Evolutionary conservation across 345 rosid species (phyloP).

Genomic region (Xanthoceras sorbifolium): DNA sequence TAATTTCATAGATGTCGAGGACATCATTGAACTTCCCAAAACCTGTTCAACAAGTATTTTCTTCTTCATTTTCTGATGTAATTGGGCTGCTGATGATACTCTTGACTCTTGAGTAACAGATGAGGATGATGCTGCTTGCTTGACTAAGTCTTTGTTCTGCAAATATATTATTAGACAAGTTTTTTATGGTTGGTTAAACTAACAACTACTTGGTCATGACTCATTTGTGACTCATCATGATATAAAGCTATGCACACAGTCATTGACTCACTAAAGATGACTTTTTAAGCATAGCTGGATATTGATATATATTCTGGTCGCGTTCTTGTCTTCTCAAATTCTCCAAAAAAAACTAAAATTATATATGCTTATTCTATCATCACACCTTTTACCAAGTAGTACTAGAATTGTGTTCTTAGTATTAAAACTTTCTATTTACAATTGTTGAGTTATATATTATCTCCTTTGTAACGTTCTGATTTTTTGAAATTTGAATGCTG

Average conservation of each 20-base stretch:
- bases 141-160: not conserved
- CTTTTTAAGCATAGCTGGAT: not conserved
- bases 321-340: no score
- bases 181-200: not conserved
- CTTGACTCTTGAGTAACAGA: not conserved
- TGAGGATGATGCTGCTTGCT: not conserved
- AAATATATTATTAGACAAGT: no score
- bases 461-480: no score
- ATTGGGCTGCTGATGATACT: no score
- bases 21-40: not conserved
- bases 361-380: no score
- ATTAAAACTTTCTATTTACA: no score
- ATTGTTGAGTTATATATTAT: no score
- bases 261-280: not conserved
- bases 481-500: no score
- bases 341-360: no score
- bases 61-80: not conserved
- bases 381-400: no score
- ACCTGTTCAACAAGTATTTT: not conserved
- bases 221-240: not conserved
- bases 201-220: not conserved
- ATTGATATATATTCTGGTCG: no score
- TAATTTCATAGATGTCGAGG: not conserved
- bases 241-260: not conserved
- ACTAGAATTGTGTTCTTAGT: no score